These are phyloP conservation scores for Eurotiales sp. DNA, from an alignment of 2,329 filamentous ascomycete genomes.

Conservation along the genomic window DNA sequence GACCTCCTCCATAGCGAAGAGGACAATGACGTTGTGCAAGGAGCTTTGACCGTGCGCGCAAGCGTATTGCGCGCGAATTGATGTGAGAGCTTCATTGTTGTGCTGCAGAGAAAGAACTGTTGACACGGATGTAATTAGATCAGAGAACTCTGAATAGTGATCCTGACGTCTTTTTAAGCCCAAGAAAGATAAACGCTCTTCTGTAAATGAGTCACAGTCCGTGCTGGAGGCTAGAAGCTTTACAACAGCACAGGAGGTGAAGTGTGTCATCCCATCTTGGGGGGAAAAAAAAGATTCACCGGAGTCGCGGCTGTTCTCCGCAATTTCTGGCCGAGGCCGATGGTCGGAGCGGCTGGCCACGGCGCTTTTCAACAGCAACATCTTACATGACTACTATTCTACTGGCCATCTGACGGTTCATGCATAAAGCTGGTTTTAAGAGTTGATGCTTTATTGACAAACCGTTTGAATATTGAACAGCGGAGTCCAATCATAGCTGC, in stretches of 20 bases:
- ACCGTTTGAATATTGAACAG: no score
- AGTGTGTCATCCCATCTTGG: neutral
- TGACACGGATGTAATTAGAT: neutral
- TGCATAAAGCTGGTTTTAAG: neutral
- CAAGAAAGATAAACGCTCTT: neutral
- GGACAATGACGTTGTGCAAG: slow-evolving; percentile 22
- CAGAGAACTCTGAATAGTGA: neutral
- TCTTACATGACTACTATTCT: neutral
- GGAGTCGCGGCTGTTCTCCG: neutral
- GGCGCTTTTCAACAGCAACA: neutral
- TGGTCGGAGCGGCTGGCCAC: slow-evolving; percentile 10
- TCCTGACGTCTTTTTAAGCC: neutral
- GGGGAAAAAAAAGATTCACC: neutral
- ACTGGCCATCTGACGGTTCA: neutral
- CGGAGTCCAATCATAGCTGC: no score
- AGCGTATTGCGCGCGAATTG: slow-evolving; percentile 33
- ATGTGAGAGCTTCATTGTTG: slow-evolving; percentile 31
- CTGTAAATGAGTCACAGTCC: neutral
- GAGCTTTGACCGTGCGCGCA: slow-evolving; percentile 22
- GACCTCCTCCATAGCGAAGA: slow-evolving; percentile 45
- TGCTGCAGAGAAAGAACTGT: neutral
- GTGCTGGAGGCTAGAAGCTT: neutral
- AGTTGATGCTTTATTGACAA: neutral
- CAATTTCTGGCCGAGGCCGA: slow-evolving; percentile 2
- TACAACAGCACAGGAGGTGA: neutral